Base-by-base conservation (phyloP, 2,329 filamentous ascomycete genomes). In the Trichophyton schoenleinii region DNA sequence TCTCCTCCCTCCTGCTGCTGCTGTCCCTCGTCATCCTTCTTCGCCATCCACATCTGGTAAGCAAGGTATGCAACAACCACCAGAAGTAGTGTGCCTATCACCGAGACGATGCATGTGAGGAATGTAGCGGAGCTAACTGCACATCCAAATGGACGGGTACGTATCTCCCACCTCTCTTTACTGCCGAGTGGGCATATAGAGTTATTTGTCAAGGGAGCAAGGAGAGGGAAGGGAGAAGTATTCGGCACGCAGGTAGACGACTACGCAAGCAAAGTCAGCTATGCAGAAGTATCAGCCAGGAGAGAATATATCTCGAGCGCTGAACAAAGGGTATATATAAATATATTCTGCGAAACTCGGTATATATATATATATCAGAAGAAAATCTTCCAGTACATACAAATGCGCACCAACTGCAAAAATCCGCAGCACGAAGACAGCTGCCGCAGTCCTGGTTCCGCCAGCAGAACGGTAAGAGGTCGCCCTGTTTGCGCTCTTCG, bases 241-340 rank as follows among this genome's bases (percentile, higher is more conserved):
- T 75, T 77, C 1, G 74, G 72, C 28, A 77, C 72, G 61, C 75
- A 77, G 20, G 70, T 70, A 57, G 72, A 73, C 2, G 73, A 75
- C 67, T 75, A 65, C 31, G 61, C 34, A 36, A 13, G 34, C 9
- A 11, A 58, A 38, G 49, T 58, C 58, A 25, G 57, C 4, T 8
- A 15, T n/a, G 36, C n/a, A 42, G 36, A 44, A 18, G n/a, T 8
- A 18, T 7, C 11, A 38, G 9, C 11, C 34, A 38, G 34, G 8
- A 38, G 8, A 38, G 34, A 9, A 38, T 13, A 38, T 7, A 38
- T 38, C 34, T 13, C 34, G 9, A 38, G 34, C 3, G 34, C 34
- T 38, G 34, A 13, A 38, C 6, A 9, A n/a, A 31, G 18, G n/a
- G 20, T 25, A 28, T 18, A 18, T 18, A 18, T 18, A 18, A 18